These are phyloP conservation scores for Cardiospermum halicacabum DNA, from an alignment of 345 rosid genomes.

Conservation along the genomic window DNA sequence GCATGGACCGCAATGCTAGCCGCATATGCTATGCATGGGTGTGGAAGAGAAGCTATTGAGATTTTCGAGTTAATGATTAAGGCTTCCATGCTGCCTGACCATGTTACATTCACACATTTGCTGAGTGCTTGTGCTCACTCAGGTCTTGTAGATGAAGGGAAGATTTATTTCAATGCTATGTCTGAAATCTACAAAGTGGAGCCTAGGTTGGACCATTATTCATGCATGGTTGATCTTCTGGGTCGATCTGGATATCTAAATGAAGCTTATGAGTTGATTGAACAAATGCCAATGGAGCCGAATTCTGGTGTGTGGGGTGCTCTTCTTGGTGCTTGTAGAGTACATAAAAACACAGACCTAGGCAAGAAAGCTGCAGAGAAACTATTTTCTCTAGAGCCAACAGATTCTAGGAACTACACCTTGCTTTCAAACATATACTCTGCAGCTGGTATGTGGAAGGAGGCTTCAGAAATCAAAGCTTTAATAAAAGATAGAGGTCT, in stretches of 20 bases:
- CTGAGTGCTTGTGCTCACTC: slow-evolving; percentile 75
- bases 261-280: slow-evolving; percentile 51
- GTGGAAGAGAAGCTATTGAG: slow-evolving; percentile 51
- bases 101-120: slow-evolving; percentile 73
- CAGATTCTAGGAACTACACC: slow-evolving; percentile 59
- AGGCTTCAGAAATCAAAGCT: slow-evolving; percentile 47
- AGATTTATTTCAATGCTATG: slow-evolving; percentile 48
- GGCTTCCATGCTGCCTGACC: slow-evolving; percentile 48
- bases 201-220: slow-evolving; percentile 57
- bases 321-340: slow-evolving; percentile 69
- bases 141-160: slow-evolving; percentile 57
- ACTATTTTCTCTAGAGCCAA: slow-evolving; percentile 50
- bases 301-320: slow-evolving; percentile 79
- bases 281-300: slow-evolving; percentile 60
- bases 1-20: slow-evolving; percentile 89
- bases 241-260: slow-evolving; percentile 58
- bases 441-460: slow-evolving; percentile 56
- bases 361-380: slow-evolving; percentile 53
- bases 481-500: slow-evolving; percentile 53
- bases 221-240: slow-evolving; percentile 75
- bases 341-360: slow-evolving; percentile 36
- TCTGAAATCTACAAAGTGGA: slow-evolving; percentile 34
- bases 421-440: slow-evolving; percentile 65
- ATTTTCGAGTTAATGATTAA: slow-evolving; percentile 54
- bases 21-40: slow-evolving; percentile 59